Evolutionary conservation across 805 yeast genomes (phyloP).

Genomic region (Grigorovia jiainica): DNA sequence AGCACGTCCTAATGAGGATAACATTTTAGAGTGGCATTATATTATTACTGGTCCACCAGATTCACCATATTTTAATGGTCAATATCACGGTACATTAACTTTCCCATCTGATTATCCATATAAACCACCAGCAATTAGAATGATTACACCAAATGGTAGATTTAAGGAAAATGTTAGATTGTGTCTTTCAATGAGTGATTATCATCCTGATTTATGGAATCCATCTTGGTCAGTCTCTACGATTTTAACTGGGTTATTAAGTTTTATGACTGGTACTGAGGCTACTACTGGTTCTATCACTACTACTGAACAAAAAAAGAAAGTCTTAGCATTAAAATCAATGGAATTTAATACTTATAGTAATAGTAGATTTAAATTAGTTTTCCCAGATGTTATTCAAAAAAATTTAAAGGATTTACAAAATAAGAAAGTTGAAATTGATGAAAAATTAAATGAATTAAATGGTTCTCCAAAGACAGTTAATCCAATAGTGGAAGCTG

Average conservation of each 20-base stretch:
- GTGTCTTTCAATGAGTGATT: slow-evolving; percentile 86
- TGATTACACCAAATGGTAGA: slow-evolving; percentile 86
- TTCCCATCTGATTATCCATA: slow-evolving; percentile 85
- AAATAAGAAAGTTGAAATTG: slow-evolving; percentile 10
- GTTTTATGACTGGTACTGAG: slow-evolving; percentile 88
- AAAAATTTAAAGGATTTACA: slow-evolving; percentile 20
- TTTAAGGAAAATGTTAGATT: slow-evolving; percentile 73
- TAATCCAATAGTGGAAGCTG: slow-evolving; percentile 23
- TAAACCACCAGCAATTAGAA: slow-evolving; percentile 82
- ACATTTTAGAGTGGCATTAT: slow-evolving; percentile 90
- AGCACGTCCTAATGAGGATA: slow-evolving; percentile 81
- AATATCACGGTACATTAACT: slow-evolving; percentile 81
- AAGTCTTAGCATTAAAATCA: slow-evolving; percentile 48
- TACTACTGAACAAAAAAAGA: slow-evolving; percentile 51
- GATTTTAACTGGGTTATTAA: slow-evolving; percentile 73
- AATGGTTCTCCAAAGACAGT: slow-evolving; percentile 5
- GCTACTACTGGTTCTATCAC: slow-evolving; percentile 73
- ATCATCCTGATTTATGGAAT: slow-evolving; percentile 85
- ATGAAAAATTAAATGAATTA: slow-evolving; percentile 4
- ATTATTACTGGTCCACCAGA: slow-evolving; percentile 86
- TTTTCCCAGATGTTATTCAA: slow-evolving; percentile 61
- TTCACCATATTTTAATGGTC: slow-evolving; percentile 80
- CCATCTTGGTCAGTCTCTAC: slow-evolving; percentile 95
- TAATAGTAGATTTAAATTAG: slow-evolving; percentile 46
- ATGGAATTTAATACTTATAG: slow-evolving; percentile 48